Evolutionary conservation across 1,284 basidiomycete genomes (phyloP), one percentile per base, ranked within the genome.

Genomic region (Cryptococcus floricola): DNA sequence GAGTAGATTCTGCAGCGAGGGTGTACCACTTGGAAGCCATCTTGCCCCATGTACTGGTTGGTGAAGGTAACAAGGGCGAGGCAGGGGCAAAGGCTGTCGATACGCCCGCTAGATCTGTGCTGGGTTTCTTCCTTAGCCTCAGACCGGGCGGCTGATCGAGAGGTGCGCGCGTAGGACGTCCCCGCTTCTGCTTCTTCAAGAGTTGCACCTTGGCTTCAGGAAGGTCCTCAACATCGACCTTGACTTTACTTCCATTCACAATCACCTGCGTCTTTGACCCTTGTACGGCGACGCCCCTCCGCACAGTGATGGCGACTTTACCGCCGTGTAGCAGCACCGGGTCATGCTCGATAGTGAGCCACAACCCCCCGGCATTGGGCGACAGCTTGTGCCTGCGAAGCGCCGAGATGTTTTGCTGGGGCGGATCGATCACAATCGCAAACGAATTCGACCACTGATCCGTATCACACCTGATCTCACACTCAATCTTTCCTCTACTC

Each of bases 261-360:
- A 88, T 87, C 1, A 89, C 86, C 62, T 86, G 87, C 66, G 92
- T 89, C 59, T 69, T 78, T 71, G 83, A 86, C 50, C 81, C 82
- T 0, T 64, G 58, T 0, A 50, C 25, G 9, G 81, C 74, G 12
- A 62, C 57, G 10, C 88, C 89, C n/a, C 87, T 82, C 13, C 89
- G 82, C 7, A 97, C 86, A 2, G 76, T 78, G 27, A 80, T 68
- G 56, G 89, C 84, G 2, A 83, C 83, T 5, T 94, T 80, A 47
- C 86, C 83, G 51, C 92, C 90, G 25, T 85, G 85, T 3, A 90
- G 83, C 54, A 86, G 83, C 16, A 86, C 79, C 3, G 86, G 84
- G 59, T 93, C 89, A 66, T 98, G 95, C 27, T 87, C 89, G 64
- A 98, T 82, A 0, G 91, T 95, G 23, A 98, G 78, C 96, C 96